Conservation (phyloP, 495 filamentous ascomycete species). For the Apodospora peruviana region DNA sequence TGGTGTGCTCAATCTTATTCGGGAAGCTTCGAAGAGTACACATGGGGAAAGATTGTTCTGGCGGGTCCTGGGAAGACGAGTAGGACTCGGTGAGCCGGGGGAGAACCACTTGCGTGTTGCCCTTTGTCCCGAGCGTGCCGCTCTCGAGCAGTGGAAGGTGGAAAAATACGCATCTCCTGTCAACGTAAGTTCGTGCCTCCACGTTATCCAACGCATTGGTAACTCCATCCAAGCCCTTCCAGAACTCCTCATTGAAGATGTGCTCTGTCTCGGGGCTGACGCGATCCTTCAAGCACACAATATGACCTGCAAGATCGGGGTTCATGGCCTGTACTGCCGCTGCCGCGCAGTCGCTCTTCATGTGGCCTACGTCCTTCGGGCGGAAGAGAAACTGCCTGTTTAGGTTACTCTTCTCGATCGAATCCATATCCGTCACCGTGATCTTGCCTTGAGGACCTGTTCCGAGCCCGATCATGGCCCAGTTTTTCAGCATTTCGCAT, state of each 20-base stretch:
- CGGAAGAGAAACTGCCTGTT: conserved; percentile 98
- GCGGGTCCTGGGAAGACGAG: conserved; percentile 96
- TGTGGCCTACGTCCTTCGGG: conserved; percentile 84
- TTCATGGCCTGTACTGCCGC: conserved; percentile 90
- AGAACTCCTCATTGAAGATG: conserved; percentile 93
- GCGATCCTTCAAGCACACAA: conserved; percentile 77
- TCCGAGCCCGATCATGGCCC: conserved; percentile 96
- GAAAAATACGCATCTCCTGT: conserved; percentile 98
- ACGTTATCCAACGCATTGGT: conserved; percentile 98
- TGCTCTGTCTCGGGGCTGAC: conserved; percentile 91
- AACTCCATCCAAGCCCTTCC: conserved; percentile 82
- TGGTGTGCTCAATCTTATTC: conserved; percentile 98
- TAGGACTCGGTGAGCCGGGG: conserved; percentile 93
- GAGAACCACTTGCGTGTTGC: conserved; percentile 93
- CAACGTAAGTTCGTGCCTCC: conserved; percentile 94
- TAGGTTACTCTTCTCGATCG: conserved; percentile 98
- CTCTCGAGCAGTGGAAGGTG: conserved; percentile 93
- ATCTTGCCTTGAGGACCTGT: conserved; percentile 86
- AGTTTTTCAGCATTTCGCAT: conserved; percentile 99
- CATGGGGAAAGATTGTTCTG: conserved; percentile 98
- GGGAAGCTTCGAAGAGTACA: conserved; percentile 97
- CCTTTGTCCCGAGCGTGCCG: conserved; percentile 96
- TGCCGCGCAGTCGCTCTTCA: conserved; percentile 96
- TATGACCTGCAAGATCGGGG: conserved; percentile 79
- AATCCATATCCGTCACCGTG: conserved; percentile 92